phyloP scores from a whole-genome alignment of 139 green algal genomes.

The Chlamydomonas schloesseri region DNA sequence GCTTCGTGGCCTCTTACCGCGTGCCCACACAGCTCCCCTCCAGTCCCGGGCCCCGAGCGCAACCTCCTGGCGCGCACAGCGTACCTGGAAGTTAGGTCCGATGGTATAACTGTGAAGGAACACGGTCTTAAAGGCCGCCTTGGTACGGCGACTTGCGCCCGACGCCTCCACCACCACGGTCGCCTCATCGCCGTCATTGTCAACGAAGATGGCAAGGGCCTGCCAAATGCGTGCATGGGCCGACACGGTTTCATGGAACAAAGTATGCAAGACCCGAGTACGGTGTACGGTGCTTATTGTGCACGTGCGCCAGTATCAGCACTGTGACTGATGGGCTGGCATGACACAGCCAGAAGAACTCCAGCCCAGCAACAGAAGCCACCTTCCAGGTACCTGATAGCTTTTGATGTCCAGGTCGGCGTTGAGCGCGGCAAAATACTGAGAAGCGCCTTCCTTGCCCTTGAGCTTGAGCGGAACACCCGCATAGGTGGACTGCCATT shows the following conservation, averaged over 20 bases:
- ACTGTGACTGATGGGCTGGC: too few relatives aligned
- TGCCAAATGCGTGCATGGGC: too few relatives aligned
- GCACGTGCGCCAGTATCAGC: too few relatives aligned
- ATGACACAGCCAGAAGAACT: too few relatives aligned
- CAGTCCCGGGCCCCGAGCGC: too few relatives aligned
- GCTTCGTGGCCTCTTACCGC: too few relatives aligned
- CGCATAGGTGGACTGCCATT: constrained; percentile 26
- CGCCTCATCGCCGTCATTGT: constrained; percentile 42
- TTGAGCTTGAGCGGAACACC: constrained; percentile 6
- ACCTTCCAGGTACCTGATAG: too few relatives aligned
- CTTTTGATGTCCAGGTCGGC: constrained; percentile 8
- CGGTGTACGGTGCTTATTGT: too few relatives aligned
- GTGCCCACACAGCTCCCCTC: too few relatives aligned
- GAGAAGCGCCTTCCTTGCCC: constrained; percentile 13
- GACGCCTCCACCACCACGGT: constrained; percentile 33
- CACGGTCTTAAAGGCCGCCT: constrained; percentile 9
- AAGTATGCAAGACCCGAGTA: not conserved
- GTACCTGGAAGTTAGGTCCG: not conserved
- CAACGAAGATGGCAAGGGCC: constrained; percentile 37
- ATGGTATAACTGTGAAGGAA: constrained; percentile 33
- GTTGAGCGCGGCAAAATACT: constrained; percentile 8
- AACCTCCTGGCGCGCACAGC: too few relatives aligned
- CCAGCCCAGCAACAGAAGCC: too few relatives aligned
- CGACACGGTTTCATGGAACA: too few relatives aligned
- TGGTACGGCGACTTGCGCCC: constrained; percentile 11